Conservation (phyloP, 345 rosid genomes). For the Heritiera littoralis region DNA sequence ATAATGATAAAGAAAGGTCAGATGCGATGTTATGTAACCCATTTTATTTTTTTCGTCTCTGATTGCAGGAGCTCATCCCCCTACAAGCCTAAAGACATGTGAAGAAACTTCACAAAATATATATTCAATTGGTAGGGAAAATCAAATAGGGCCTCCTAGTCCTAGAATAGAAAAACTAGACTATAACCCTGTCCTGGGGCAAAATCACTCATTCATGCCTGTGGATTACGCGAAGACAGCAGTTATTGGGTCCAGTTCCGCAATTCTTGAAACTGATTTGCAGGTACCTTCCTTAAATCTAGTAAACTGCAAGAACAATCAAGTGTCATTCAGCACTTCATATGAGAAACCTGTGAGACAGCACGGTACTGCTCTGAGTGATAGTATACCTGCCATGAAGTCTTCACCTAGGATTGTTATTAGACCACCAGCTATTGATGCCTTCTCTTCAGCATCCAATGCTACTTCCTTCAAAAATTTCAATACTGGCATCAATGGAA, state of each 20-base stretch:
- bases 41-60: conserved; percentile 7
- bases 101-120: conserved; percentile 35
- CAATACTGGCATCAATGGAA: conserved; percentile 16
- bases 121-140: conserved; percentile 35
- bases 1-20: neutral
- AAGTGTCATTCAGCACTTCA: conserved; percentile 29
- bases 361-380: conserved; percentile 27
- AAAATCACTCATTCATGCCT: conserved; percentile 35
- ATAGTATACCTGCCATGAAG: conserved; percentile 11
- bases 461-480: conserved; percentile 18
- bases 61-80: conserved; percentile 44
- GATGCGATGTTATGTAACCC: neutral
- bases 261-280: conserved; percentile 33
- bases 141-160: conserved; percentile 34
- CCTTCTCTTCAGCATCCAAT: conserved; percentile 22
- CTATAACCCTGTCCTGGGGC: conserved; percentile 34
- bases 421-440: conserved; percentile 28
- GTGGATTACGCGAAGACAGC: conserved; percentile 35
- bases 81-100: conserved; percentile 29
- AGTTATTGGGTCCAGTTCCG: conserved; percentile 34
- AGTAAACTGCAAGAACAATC: conserved; percentile 32
- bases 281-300: conserved; percentile 36
- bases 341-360: conserved; percentile 30
- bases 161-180: conserved; percentile 23
- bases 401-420: conserved; percentile 32